phyloP scores from a whole-genome alignment of 257 asterid species.

The Echites panduratus region DNA sequence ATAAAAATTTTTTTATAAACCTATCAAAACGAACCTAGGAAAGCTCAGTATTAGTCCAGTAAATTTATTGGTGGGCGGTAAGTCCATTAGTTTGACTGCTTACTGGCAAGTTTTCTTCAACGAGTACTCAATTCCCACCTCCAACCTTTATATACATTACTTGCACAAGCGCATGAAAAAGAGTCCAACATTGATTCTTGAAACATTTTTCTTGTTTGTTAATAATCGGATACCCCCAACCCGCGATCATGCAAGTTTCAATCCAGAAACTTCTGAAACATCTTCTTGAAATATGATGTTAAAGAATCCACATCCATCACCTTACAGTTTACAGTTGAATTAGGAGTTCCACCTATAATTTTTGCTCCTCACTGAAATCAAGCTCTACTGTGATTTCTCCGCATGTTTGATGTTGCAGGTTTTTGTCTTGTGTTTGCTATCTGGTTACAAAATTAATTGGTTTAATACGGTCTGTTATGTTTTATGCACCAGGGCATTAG shows the following conservation, averaged over 20 bases:
- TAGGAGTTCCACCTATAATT: neutral
- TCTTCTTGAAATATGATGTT: neutral
- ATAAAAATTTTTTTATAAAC: too few species aligned
- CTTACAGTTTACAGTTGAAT: too few species aligned
- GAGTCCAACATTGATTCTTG: neutral
- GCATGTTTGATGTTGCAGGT: constrained; percentile 32
- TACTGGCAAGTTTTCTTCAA: neutral
- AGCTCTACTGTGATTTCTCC: neutral
- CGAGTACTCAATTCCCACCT: neutral
- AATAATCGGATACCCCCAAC: neutral
- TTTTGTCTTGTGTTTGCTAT: constrained; percentile 40
- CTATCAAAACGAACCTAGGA: too few species aligned
- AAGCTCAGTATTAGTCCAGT: neutral
- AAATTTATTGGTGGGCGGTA: neutral
- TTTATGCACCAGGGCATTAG: constrained; percentile 47
- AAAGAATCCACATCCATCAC: too few species aligned
- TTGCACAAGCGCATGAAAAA: neutral
- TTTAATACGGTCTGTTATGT: constrained; percentile 66
- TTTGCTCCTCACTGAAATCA: neutral
- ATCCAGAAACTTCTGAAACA: neutral
- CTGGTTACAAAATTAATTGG: constrained; percentile 70
- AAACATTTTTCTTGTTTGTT: neutral
- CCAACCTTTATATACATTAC: neutral
- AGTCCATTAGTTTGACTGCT: neutral
- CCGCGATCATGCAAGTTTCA: neutral